Evolutionary conservation across 164 flowering plant genomes (phyloP), one percentile per base, ranked within the genome.

Genomic region (Umbilicus rupestris): DNA sequence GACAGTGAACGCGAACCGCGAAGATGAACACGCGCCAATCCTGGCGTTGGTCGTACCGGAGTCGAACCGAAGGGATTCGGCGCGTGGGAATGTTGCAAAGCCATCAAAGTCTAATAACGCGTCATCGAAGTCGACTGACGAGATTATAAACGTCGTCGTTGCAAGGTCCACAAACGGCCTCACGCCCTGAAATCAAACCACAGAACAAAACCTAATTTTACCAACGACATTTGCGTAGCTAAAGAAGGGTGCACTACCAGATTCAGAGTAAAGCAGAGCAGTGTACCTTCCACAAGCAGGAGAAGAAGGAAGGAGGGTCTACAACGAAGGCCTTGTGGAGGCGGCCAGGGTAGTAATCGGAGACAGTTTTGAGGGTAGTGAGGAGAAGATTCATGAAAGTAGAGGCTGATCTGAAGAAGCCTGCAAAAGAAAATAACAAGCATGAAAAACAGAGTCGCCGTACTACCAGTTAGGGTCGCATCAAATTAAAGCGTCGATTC

Each of bases 351-450:
- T 95, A 95, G 71, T 87, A 86, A 30, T 95, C 99, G 1, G 83
- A 82, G 63, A 95, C 66, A 20, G 83, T 79, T 82, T 86, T 95
- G 70, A 92, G 80, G 24, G 95, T 70, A 39, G 91, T 73, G 75
- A 92, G 72, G 65, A 92, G 67, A 39, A 90, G 67, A 59, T 86
- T 95, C 92, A 88, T 77, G 72, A 90, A 95, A 71, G 95, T 88
- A n/a, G 99, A 85, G 0, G 89, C 98, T 35, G 99, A 95, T 76
- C 92, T 92, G 93, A 85, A 95, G 84, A 83, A 87, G 85, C 98
- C 99, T 95, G 94, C 82, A 82, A 14, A 1, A n/a, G n/a, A n/a
- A n/a, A n/a, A n/a, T n/a, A n/a, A n/a, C n/a, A 33, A 63, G 24
- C 42, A 63, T 22, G 22, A 20, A 20, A n/a, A n/a, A n/a, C n/a